phyloP scores from a whole-genome alignment of 2,329 filamentous ascomycete species.

The Clarireedia paspali region DNA sequence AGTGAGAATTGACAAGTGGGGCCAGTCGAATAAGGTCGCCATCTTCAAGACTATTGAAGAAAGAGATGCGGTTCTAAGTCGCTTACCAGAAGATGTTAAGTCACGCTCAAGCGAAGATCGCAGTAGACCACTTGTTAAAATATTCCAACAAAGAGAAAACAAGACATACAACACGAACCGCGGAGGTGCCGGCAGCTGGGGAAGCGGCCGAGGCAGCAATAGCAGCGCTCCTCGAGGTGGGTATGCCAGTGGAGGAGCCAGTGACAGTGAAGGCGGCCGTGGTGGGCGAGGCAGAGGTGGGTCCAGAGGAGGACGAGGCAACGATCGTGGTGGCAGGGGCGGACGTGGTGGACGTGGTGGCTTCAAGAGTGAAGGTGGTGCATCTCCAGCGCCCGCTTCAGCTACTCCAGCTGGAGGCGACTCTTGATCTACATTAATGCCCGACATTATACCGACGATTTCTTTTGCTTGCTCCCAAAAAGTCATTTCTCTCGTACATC shows the following conservation, averaged over 20 bases:
- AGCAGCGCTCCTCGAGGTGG: slow-evolving; percentile 52
- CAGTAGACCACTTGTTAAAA: slow-evolving; percentile 73
- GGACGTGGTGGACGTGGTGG: slow-evolving; percentile 48
- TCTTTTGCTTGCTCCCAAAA: slow-evolving; percentile 25
- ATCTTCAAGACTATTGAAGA: slow-evolving; percentile 76
- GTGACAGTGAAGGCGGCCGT: slow-evolving; percentile 59
- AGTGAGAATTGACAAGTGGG: slow-evolving; percentile 68
- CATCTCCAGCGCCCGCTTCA: slow-evolving; percentile 39
- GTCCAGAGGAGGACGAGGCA: slow-evolving; percentile 45
- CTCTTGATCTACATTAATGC: slow-evolving; percentile 12
- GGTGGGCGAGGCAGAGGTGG: slow-evolving; percentile 45
- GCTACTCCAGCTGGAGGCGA: slow-evolving; percentile 37
- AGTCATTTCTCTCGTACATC: slow-evolving; percentile 26
- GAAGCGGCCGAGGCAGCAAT: slow-evolving; percentile 56
- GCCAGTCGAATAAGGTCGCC: slow-evolving; percentile 73
- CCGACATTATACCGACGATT: background rate
- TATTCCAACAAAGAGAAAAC: slow-evolving; percentile 65
- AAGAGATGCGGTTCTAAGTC: slow-evolving; percentile 69
- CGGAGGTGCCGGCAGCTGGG: slow-evolving; percentile 61
- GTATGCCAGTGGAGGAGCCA: slow-evolving; percentile 79
- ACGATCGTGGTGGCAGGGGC: slow-evolving; percentile 48
- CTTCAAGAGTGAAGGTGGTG: slow-evolving; percentile 47
- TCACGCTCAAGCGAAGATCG: slow-evolving; percentile 61
- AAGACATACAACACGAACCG: slow-evolving; percentile 48
- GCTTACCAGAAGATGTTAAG: slow-evolving; percentile 69